A percentile compares a stretch with the other conserved stretches of the same genome.
Conservation (phyloP, 2,329 filamentous ascomycete genomes). For the Aspergillus melleus region DNA sequence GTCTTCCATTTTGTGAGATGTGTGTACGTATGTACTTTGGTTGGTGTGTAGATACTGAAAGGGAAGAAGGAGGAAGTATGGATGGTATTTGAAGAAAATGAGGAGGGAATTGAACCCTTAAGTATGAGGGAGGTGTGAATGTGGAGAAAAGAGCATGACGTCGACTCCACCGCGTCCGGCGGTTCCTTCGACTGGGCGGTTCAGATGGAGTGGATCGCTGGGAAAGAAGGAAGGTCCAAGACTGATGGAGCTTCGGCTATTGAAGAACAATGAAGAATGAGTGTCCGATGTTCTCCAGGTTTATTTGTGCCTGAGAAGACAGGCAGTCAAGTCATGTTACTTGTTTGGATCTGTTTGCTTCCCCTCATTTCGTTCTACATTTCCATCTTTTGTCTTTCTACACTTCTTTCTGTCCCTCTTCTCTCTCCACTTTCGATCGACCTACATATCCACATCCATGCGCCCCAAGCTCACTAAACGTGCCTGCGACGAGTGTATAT, state of each 20-base stretch:
- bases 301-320: neutral
- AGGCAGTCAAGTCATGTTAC: neutral
- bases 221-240: neutral
- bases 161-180: neutral
- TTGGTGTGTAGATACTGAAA: neutral
- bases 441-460: conserved; percentile 1
- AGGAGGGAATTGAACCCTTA: neutral
- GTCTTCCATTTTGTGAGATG: conserved; percentile 25
- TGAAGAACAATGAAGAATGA: too few species aligned
- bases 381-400: neutral
- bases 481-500: conserved; percentile 32
- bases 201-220: neutral
- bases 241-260: neutral
- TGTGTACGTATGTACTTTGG: neutral
- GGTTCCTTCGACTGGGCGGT: neutral
- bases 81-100: neutral
- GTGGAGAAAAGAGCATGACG: neutral
- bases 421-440: neutral
- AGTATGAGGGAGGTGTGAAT: neutral
- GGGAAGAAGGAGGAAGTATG: too few species aligned
- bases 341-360: neutral
- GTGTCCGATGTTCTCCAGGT: too few species aligned
- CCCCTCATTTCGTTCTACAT: neutral
- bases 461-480: conserved; percentile 24
- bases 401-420: neutral